Evolutionary conservation across 2,329 filamentous ascomycete genomes (phyloP).

Genomic region (Fusarium siculi): DNA sequence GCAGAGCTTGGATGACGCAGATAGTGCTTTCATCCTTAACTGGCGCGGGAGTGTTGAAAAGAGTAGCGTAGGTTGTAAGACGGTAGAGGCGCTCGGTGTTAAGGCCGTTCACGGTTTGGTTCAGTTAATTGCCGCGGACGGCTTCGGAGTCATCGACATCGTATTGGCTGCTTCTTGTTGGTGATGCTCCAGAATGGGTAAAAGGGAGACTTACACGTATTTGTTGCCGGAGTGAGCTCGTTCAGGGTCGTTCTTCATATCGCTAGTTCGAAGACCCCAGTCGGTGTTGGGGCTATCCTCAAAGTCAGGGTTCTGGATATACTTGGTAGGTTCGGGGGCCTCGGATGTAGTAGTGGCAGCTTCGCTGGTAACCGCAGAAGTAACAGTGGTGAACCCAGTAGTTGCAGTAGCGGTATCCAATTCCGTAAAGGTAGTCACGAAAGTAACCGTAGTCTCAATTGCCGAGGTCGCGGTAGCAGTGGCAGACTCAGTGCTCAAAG

Average conservation of each 20-base stretch:
- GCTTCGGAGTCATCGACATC: not conserved
- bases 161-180: not conserved
- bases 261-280: not conserved
- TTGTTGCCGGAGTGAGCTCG: not conserved
- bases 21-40: fast-evolving
- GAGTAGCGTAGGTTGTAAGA: not conserved
- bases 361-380: not conserved
- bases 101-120: slow-evolving; percentile 1
- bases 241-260: fast-evolving
- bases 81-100: not conserved
- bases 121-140: not conserved
- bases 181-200: fast-evolving
- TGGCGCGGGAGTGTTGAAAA: not conserved
- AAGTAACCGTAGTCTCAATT: not conserved
- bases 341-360: not conserved
- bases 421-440: not conserved
- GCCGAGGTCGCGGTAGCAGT: not conserved
- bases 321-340: not conserved
- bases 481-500: not conserved
- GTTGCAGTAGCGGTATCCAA: not conserved
- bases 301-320: not conserved
- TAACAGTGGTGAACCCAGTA: not conserved
- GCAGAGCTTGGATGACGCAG: not conserved
- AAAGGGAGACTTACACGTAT: not conserved
- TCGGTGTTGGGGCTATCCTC: not conserved